phyloP scores from a whole-genome alignment of 78 protist species.

The Goniomonas avonlea region DNA sequence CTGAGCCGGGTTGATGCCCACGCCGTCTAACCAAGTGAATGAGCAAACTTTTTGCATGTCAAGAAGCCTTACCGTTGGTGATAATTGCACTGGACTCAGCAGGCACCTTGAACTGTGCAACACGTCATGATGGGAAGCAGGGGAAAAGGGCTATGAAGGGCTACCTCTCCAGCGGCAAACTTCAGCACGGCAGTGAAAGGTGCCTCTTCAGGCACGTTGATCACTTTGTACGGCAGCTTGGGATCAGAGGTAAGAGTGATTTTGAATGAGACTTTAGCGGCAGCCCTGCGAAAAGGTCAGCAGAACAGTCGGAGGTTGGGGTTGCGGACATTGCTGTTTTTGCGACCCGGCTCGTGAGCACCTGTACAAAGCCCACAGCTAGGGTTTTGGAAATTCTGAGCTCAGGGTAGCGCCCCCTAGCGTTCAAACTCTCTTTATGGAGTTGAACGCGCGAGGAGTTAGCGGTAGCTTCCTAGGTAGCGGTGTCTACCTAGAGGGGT shows the following conservation, averaged over 20 bases:
- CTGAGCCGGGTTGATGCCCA: conserved; percentile 85
- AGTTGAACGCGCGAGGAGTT: too few relatives aligned
- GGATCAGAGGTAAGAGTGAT: conserved; percentile 84
- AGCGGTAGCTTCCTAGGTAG: too few relatives aligned
- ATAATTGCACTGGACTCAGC: conserved; percentile 62
- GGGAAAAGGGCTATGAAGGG: background rate
- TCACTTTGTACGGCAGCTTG: conserved; percentile 74
- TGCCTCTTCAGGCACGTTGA: conserved; percentile 76
- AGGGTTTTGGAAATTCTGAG: too few relatives aligned
- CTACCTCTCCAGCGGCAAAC: conserved; percentile 79
- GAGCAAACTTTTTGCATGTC: background rate
- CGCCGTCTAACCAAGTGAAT: too few relatives aligned
- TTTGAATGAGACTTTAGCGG: conserved; percentile 56
- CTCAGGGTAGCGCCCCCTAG: too few relatives aligned
- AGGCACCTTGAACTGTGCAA: conserved; percentile 58
- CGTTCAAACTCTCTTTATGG: too few relatives aligned
- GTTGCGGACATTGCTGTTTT: too few relatives aligned
- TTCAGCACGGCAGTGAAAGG: conserved; percentile 83
- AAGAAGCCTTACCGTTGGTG: conserved; percentile 63
- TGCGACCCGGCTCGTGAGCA: too few relatives aligned
- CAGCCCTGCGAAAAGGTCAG: too few relatives aligned
- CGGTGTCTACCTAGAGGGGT: too few relatives aligned
- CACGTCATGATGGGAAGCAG: background rate
- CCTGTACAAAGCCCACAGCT: too few relatives aligned
- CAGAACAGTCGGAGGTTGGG: too few relatives aligned